These are phyloP conservation scores for Eimeria necatrix DNA, from an alignment of 169 alveolate species.

Conservation along the genomic window DNA sequence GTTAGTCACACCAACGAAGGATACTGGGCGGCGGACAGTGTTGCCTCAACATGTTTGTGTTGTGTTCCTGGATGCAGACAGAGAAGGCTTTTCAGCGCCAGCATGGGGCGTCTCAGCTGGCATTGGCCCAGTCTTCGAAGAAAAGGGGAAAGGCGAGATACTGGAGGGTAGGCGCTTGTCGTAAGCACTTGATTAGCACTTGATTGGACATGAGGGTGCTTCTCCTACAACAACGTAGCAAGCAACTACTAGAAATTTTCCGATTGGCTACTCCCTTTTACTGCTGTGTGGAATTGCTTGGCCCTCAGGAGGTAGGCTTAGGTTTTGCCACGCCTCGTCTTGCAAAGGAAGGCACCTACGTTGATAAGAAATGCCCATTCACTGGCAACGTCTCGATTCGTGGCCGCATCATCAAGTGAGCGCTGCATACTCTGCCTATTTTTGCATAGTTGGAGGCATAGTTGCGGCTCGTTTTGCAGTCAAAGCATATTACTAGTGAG, in stretches of 20 bases:
- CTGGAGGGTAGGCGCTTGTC: slow-evolving; percentile 61
- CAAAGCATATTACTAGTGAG: too few species aligned
- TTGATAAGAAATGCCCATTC: slow-evolving; percentile 99
- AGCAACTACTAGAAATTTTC: not conserved
- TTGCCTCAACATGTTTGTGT: not conserved
- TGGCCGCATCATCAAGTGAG: slow-evolving; percentile 96
- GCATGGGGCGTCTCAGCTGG: slow-evolving; percentile 87
- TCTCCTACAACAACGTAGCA: not conserved
- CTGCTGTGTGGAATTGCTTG: slow-evolving; percentile 76
- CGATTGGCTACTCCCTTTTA: not conserved
- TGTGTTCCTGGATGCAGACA: slow-evolving; percentile 78
- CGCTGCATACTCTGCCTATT: slow-evolving; percentile 60
- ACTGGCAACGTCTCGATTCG: slow-evolving; percentile 99
- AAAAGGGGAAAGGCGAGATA: slow-evolving; percentile 81
- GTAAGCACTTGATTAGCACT: not conserved
- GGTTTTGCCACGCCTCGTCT: slow-evolving; percentile 99
- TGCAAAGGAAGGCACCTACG: slow-evolving; percentile 98
- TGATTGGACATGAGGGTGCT: not conserved
- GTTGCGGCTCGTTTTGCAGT: too few species aligned
- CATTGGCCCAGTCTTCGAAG: slow-evolving; percentile 82
- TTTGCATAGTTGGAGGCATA: too few species aligned
- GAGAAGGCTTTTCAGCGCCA: slow-evolving; percentile 91
- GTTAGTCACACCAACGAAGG: not conserved
- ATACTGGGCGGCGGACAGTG: not conserved
- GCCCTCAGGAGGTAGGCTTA: slow-evolving; percentile 95